Evolutionary conservation across 2,329 filamentous ascomycete genomes (phyloP), one percentile per base, ranked within the genome.

Genomic region (Phymatotrichopsis omnivora): DNA sequence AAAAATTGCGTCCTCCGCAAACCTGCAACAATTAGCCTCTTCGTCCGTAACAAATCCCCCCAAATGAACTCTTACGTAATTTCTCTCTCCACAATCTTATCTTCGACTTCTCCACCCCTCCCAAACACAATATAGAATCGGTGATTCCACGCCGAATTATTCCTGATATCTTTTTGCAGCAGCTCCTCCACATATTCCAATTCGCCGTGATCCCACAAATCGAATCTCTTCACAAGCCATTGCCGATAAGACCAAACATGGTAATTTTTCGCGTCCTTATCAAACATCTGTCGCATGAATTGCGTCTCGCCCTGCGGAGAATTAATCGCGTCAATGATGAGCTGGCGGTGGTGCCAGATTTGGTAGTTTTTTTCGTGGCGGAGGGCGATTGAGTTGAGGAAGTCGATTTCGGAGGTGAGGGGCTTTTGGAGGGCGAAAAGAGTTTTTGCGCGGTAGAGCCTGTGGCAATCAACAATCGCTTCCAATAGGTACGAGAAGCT

Each of bases 101-200:
- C 66, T 1, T 81, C 76, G 2, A 85, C 69, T 36, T 69, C 33
- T 38, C 42, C 8, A 10, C 44, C 47, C 19, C 47, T 46, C 2
- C 54, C 46, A 55, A 95, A 93, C 14, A 89, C 77, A n/a, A 96
- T 63, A 63, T 89, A 94, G 71, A 91, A 96, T 40, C 91, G 80
- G 68, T 98, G 89, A 55, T 89, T 93, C 91, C 91, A 98, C 12
- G 89, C 91, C 33, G 83, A 91, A 64, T 98, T 98, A 68, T 98
- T 98, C 60, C 87, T 75, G 49, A 96, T 78, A 64, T 98, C 91
- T 25, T 76, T 69, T 46, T 76, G 69, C 47, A 98, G 74, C 63
- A 94, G 73, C 29, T 66, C 65, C 60, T 91, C 81, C 25, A 85
- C 76, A 49, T 80, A 78, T 40, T 69, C 64, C 16, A 93, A 68